Evolutionary conservation across 2,329 filamentous ascomycete genomes (phyloP), one percentile per base, ranked within the genome.

Genomic region (Xylariaceae sp.): DNA sequence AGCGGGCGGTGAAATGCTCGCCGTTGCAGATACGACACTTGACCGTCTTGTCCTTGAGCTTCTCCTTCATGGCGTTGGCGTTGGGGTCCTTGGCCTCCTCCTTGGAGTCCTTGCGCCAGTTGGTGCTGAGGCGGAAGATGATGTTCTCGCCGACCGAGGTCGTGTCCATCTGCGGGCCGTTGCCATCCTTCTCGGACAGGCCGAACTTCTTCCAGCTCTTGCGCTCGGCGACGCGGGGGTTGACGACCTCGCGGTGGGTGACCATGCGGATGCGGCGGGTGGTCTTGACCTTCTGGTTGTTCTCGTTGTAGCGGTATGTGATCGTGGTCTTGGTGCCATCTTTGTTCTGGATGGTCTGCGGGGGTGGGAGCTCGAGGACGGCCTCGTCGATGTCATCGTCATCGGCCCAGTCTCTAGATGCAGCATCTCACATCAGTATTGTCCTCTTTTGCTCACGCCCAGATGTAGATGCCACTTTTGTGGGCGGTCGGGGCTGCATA

Each of bases 21-120:
- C 92, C 94, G 69, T 86, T 89, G 77, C 94, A 99, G 70, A 99
- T 97, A 81, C 94, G 88, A 75, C 94, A 99, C 82, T 97, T 97
- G 80, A 99, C 95, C 78, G 96, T 95, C 83, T 96, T 96, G 77
- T 96, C 91, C 83, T 94, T 95, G 66, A 97, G 80, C 76, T 89
- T 86, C 68, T 86, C 82, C 75, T 88, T 88, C 75, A 87, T 81
- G 64, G 78, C 79, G 73, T 87, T 83, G 64, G 86, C 84, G 71
- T 89, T 87, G 66, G 80, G 74, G 64, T 85, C 83, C 67, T 83
- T 82, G 74, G 83, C 81, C 75, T 92, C 88, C 69, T 87, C 87
- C 74, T 89, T 89, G 68, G 87, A 86, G 60, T 89, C 89, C 66
- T 88, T 85, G 77, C 91, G 92, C 91, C 90, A 99, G 80, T 95